Percentiles rank a stretch among this genome's conserved stretches.
Evolutionary conservation across 305 asterid species (phyloP).

Genomic region (Galium porrigens): DNA sequence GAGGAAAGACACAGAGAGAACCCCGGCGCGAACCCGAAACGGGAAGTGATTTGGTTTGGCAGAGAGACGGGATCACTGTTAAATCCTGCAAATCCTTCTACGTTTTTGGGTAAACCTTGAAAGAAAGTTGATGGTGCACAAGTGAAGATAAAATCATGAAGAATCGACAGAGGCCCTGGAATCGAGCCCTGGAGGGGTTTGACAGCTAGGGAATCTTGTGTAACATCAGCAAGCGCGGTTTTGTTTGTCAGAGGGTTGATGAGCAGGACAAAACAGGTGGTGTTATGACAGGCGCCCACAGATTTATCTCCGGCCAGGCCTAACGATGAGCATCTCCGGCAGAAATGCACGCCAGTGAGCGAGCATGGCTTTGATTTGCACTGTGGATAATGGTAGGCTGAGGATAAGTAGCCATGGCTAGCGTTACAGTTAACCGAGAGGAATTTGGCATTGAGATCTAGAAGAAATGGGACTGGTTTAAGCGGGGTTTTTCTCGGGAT

Average conservation of each 20-base stretch:
- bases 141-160: conserved; percentile 27
- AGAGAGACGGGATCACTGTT: conserved; percentile 24
- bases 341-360: conserved; percentile 25
- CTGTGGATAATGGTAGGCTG: conserved; percentile 32
- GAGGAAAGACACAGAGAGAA: conserved; percentile 33
- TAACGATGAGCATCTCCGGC: conserved; percentile 23
- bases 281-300: conserved; percentile 36
- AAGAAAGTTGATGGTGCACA: conserved; percentile 32
- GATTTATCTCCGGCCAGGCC: conserved; percentile 16
- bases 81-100: conserved; percentile 36
- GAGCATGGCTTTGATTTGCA: conserved; percentile 41
- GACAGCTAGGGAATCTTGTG: conserved; percentile 28
- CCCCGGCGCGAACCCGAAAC: conserved; percentile 26
- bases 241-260: conserved; percentile 30
- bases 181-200: conserved; percentile 16
- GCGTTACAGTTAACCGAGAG: conserved; percentile 27
- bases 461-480: conserved; percentile 20
- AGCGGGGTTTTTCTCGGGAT: conserved; percentile 31
- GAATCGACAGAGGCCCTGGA: conserved; percentile 16
- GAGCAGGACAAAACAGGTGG: conserved; percentile 29
- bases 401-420: conserved; percentile 22
- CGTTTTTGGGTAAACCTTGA: conserved; percentile 25
- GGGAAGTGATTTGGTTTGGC: conserved; percentile 37
- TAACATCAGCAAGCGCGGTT: conserved; percentile 23
- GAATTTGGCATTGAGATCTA: conserved; percentile 33